Conservation (phyloP, 2,329 filamentous ascomycete genomes). For the Nemania abortiva region DNA sequence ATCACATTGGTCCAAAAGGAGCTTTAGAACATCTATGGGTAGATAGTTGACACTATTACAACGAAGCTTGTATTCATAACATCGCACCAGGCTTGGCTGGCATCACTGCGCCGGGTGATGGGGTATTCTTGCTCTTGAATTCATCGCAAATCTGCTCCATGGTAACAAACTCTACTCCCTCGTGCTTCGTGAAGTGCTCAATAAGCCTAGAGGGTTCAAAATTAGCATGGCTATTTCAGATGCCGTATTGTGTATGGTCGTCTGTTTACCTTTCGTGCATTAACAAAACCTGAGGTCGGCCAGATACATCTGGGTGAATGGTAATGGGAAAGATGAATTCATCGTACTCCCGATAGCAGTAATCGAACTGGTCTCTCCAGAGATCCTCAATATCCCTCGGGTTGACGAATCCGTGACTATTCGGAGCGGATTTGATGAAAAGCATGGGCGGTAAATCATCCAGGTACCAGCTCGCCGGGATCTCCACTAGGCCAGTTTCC, state of each 20-base stretch:
- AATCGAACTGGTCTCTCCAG: constrained; percentile 76
- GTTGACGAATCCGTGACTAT: constrained; percentile 72
- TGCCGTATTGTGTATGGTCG: no score
- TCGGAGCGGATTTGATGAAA: constrained; percentile 76
- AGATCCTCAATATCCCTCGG: constrained; percentile 72
- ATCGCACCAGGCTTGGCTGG: constrained; percentile 52
- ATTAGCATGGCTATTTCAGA: background rate
- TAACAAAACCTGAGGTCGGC: constrained; percentile 64
- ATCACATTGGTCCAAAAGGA: no score
- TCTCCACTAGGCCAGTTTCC: constrained; percentile 73
- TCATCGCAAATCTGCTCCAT: constrained; percentile 74
- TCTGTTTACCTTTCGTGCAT: constrained; percentile 38
- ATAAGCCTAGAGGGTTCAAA: constrained; percentile 30
- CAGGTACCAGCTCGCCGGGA: constrained; percentile 70
- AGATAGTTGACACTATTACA: no score
- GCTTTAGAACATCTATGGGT: no score
- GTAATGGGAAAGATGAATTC: constrained; percentile 84
- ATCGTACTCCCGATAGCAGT: constrained; percentile 82
- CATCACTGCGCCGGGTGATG: constrained; percentile 69
- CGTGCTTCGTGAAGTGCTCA: constrained; percentile 57
- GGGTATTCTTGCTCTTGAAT: constrained; percentile 74
- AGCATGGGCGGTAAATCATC: constrained; percentile 77
- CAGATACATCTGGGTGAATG: constrained; percentile 79
- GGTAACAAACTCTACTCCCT: constrained; percentile 43
- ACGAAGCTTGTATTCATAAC: background rate